These are phyloP conservation scores for Glarea lozoyensis DNA, from an alignment of 495 filamentous ascomycete genomes.

Conservation along the genomic window DNA sequence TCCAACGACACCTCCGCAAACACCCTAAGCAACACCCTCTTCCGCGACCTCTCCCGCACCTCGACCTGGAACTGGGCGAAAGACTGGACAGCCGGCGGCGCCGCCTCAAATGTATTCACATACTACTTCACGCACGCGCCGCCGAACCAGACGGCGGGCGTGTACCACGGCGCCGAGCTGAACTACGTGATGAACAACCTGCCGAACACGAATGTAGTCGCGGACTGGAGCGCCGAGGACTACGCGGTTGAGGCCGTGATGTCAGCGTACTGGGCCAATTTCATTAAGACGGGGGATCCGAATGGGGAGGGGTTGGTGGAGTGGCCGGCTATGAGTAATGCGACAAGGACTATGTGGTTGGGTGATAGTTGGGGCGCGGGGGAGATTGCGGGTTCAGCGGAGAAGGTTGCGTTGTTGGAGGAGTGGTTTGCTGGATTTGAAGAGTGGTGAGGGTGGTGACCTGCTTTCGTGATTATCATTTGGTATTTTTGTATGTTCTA, in stretches of 20 bases:
- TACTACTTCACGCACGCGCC: slow-evolving; percentile 7
- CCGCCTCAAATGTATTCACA: slow-evolving; percentile 1
- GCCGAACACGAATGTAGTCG: background rate
- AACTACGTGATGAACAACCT: slow-evolving; percentile 5
- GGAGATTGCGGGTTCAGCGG: no score
- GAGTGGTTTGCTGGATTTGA: no score
- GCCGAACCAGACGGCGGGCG: slow-evolving; percentile 3
- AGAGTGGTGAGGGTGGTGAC: no score
- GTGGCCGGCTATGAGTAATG: slow-evolving; percentile 1
- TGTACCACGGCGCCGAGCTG: slow-evolving; percentile 2
- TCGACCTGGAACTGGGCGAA: slow-evolving; percentile 2
- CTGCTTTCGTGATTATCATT: no score
- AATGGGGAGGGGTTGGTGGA: background rate
- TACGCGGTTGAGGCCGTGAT: slow-evolving; percentile 1
- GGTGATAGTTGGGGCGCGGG: no score
- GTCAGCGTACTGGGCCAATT: slow-evolving; percentile 5
- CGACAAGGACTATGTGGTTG: slow-evolving; percentile 1
- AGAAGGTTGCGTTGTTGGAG: no score
- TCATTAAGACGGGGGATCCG: slow-evolving; percentile 10
- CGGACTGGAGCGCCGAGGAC: background rate
- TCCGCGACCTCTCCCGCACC: background rate
- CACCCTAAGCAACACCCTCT: background rate
- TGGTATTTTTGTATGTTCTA: no score
- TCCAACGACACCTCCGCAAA: background rate
- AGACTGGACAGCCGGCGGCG: slow-evolving; percentile 2